Conservation (phyloP, 108 stramenopile species). For the Cyclotella choctawhatcheeana region DNA sequence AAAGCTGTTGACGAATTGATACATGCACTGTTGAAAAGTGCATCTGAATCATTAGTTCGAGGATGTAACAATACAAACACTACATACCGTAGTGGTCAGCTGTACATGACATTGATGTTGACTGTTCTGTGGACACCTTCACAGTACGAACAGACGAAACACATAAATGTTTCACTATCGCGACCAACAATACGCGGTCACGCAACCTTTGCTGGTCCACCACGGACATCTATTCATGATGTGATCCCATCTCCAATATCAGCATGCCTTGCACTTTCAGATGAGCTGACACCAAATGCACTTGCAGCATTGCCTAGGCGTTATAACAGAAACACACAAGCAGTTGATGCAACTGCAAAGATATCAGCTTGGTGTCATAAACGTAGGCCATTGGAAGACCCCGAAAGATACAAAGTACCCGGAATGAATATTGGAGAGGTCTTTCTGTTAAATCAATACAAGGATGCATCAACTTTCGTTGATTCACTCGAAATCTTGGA, state of each 20-base stretch:
- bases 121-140: conserved; percentile 51
- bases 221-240: conserved; percentile 6
- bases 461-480: conserved; percentile 31
- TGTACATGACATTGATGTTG: conserved; percentile 35
- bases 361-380: conserved; percentile 77
- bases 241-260: conserved; percentile 43
- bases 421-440: conserved; percentile 52
- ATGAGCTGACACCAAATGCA: conserved; percentile 19
- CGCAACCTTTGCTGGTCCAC: conserved; percentile 27
- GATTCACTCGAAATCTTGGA: conserved; percentile 68
- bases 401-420: conserved; percentile 49
- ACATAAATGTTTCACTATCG: background rate
- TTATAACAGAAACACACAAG: background rate
- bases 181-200: conserved; percentile 45
- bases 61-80: background rate
- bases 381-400: conserved; percentile 65
- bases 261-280: conserved; percentile 40
- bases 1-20: conserved; percentile 13
- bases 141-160: background rate
- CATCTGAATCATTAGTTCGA: conserved; percentile 11
- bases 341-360: conserved; percentile 61
- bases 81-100: background rate
- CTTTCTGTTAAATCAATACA: conserved; percentile 29
- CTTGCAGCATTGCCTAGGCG: conserved; percentile 36
- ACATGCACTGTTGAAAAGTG: conserved; percentile 19